Conservation (phyloP, 352 stramenopile species). For the Phytophthora multivora region DNA sequence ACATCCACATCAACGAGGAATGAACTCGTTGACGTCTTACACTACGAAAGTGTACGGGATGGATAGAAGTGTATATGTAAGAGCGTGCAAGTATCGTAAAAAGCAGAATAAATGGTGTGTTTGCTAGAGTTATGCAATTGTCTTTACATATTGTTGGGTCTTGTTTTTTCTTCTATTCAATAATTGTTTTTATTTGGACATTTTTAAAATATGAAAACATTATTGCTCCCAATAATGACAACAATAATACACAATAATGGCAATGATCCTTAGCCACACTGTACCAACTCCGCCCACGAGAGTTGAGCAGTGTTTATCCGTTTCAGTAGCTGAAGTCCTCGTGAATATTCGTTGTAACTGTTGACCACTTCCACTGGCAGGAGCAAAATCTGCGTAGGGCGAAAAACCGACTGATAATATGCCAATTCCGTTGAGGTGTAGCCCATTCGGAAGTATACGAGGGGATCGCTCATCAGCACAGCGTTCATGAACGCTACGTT, state of each 20-base stretch:
- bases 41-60: not conserved
- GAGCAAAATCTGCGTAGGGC: constrained; percentile 6
- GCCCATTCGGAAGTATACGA: constrained; percentile 25
- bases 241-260: too few relatives aligned
- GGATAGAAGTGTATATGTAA: not conserved
- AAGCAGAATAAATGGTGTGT: constrained; percentile 4
- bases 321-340: constrained; percentile 3
- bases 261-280: constrained; percentile 22
- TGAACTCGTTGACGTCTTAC: constrained; percentile 17
- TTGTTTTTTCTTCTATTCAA: too few relatives aligned
- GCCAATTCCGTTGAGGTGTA: constrained; percentile 4
- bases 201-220: too few relatives aligned
- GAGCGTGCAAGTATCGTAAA: not conserved
- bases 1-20: constrained; percentile 27
- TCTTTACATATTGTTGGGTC: too few relatives aligned
- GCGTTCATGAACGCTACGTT: constrained; percentile 47
- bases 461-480: constrained; percentile 41
- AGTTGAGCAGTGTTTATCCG: constrained; percentile 3
- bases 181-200: not conserved
- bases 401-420: constrained; percentile 22
- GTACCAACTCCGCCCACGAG: constrained; percentile 20
- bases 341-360: constrained; percentile 15
- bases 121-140: not conserved
- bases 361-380: constrained; percentile 11
- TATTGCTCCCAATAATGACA: too few relatives aligned